Percentiles rank a stretch among this genome's conserved stretches.
These are phyloP conservation scores for Debaryomyces udenii DNA, from an alignment of 1,139 yeast genomes.

Conservation along the genomic window DNA sequence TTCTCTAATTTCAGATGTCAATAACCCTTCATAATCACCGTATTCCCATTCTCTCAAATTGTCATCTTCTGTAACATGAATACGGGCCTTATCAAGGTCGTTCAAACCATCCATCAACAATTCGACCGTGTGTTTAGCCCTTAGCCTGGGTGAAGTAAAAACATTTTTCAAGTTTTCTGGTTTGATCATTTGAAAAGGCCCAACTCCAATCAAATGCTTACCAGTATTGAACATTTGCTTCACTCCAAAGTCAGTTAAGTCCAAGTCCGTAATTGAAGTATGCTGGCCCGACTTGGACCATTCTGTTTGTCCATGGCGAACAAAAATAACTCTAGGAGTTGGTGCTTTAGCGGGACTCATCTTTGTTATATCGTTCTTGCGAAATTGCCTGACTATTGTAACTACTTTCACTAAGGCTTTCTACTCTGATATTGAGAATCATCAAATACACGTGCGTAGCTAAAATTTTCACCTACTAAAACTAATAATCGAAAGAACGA, in stretches of 20 bases:
- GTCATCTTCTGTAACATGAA: conserved; percentile 58
- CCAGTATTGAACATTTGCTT: conserved; percentile 79
- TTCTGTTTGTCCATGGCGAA: conserved; percentile 90
- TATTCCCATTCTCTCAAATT: conserved; percentile 92
- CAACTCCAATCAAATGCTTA: conserved; percentile 59
- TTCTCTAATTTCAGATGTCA: conserved; percentile 65
- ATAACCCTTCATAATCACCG: conserved; percentile 90
- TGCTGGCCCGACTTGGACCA: conserved; percentile 95
- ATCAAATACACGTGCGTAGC: no score
- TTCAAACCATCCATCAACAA: conserved; percentile 54
- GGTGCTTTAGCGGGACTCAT: conserved; percentile 24
- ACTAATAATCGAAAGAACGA: no score
- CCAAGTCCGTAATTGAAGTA: conserved; percentile 82
- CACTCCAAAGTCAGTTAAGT: conserved; percentile 77
- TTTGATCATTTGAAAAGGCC: conserved; percentile 58
- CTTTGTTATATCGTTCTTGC: not conserved
- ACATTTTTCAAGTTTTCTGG: conserved; percentile 65
- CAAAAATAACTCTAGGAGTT: conserved; percentile 76
- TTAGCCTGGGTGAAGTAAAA: conserved; percentile 74
- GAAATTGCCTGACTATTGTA: not conserved
- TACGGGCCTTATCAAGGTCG: conserved; percentile 45
- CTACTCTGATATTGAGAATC: no score
- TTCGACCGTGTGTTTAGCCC: conserved; percentile 77
- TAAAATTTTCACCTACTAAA: no score
- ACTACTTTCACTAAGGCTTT: no score